Evolutionary conservation across 139 green algal genomes (phyloP).

Genomic region (Spirogloea muscicola): DNA sequence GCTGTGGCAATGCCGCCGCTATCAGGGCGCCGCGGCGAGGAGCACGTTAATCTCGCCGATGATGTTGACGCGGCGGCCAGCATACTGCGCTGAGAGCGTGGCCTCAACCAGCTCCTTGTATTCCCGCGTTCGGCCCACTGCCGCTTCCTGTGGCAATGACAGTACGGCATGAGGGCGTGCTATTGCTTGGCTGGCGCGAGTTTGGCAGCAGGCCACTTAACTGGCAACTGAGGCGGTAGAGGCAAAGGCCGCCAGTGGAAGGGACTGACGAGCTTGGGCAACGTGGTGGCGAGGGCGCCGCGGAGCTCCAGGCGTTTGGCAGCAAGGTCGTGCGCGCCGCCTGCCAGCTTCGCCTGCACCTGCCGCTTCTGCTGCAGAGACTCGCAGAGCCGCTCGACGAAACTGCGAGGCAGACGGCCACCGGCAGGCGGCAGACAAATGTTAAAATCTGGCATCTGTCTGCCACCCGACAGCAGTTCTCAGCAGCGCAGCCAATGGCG

Average conservation of each 20-base stretch:
- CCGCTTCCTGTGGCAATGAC: no score
- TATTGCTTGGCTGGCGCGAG: no score
- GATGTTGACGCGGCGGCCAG: conserved; percentile 39
- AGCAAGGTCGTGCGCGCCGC: neutral
- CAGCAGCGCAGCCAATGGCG: neutral
- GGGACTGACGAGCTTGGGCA: conserved; percentile 37
- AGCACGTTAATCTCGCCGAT: conserved; percentile 51
- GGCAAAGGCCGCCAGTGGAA: no score
- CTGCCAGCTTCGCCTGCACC: conserved; percentile 14
- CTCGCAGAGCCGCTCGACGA: conserved; percentile 18
- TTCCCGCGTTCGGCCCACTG: conserved; percentile 18
- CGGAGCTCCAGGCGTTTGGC: conserved; percentile 20
- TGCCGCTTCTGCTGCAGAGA: conserved; percentile 29
- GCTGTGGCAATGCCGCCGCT: no score
- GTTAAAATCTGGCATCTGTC: neutral
- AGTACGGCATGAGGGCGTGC: no score
- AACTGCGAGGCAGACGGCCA: conserved; percentile 14
- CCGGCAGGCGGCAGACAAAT: neutral
- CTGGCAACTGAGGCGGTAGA: no score
- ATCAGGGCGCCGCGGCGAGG: no score
- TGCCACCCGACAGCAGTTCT: neutral
- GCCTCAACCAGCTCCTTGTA: conserved; percentile 24
- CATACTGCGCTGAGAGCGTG: conserved; percentile 8
- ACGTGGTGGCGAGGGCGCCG: conserved; percentile 14
- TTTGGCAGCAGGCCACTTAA: no score